Base-by-base conservation (phyloP, 306 rosid genomes). In the Prunus dulcis region DNA sequence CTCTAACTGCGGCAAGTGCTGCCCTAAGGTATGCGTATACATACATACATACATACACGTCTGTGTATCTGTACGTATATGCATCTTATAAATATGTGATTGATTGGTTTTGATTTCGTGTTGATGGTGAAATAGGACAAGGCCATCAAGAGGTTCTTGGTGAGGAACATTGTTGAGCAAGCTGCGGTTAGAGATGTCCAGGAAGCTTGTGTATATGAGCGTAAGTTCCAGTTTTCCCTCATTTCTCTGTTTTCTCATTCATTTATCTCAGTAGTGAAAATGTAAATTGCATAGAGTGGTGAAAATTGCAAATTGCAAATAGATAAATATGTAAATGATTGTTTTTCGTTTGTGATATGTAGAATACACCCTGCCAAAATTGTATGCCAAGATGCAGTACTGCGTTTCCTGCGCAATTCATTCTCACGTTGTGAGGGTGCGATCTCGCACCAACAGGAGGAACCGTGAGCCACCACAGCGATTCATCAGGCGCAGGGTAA, bases 171-270 rank as follows among this genome's bases (percentile, higher is more conserved):
- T 71, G 99, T 95, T 11, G 99, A 92, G 79, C 99, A 95, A 52
- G 99, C 98, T 64, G 98, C 97, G 1, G 98, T 95, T 2, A 87
- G 97, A 76, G 97, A 95, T 87, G 97, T 95, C 38, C 97, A 95
- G 83, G 99, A 95, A 77, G 99, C 97, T 5, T 95, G 97, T 68
- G 91, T 92, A 78, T 92, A 92, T 67, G 98, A 90, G 34, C 93
- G 97, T 92, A 87, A 64, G 77, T 12, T 0, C 15, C 8, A 38
- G 9, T 28, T 19, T 41, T 9, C 30, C 17, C 10, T 61, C 56
- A 20, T 18, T 11, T 19, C 9, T 14, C 11, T n/a, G 2, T 67
- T 73, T 6, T 30, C 46, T 18, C 9, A 2, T 53, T 57, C 55
- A 6, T 14, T 43, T 57, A 6, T 38, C 8, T 22, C 6, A 1